phyloP scores from a whole-genome alignment of 169 alveolate species.

The Neospora caninum region DNA sequence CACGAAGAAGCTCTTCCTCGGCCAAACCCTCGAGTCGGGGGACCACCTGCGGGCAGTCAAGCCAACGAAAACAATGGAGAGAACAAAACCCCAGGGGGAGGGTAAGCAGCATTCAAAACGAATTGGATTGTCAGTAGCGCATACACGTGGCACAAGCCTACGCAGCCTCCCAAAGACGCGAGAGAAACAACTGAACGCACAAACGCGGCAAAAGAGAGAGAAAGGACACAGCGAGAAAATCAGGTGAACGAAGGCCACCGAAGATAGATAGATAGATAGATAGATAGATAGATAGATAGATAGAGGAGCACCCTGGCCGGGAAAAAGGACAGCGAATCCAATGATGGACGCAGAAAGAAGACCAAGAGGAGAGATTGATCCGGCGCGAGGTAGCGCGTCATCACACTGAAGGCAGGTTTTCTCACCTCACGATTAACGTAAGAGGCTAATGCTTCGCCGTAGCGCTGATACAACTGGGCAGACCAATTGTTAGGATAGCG shows the following conservation, averaged over 20 bases:
- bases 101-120: neutral
- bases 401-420: no score
- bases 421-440: constrained; percentile 72
- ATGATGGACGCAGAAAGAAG: no score
- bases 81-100: neutral
- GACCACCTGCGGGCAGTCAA: constrained; percentile 44
- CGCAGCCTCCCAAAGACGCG: no score
- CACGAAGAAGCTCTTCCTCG: constrained; percentile 68
- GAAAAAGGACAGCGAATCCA: no score
- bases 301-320: no score
- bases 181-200: no score
- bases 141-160: no score
- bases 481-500: constrained; percentile 79
- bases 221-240: neutral
- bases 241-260: no score
- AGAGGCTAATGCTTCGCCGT: constrained; percentile 73
- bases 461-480: constrained; percentile 74
- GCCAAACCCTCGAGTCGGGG: constrained; percentile 62
- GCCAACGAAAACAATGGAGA: neutral
- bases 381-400: no score
- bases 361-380: no score
- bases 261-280: no score
- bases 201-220: neutral
- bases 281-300: no score
- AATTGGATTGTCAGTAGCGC: neutral